A percentile compares a stretch with the other conserved stretches of the same genome.
Evolutionary conservation across 2,329 filamentous ascomycete genomes (phyloP).

Genomic region (Parascedosporium putredinis): DNA sequence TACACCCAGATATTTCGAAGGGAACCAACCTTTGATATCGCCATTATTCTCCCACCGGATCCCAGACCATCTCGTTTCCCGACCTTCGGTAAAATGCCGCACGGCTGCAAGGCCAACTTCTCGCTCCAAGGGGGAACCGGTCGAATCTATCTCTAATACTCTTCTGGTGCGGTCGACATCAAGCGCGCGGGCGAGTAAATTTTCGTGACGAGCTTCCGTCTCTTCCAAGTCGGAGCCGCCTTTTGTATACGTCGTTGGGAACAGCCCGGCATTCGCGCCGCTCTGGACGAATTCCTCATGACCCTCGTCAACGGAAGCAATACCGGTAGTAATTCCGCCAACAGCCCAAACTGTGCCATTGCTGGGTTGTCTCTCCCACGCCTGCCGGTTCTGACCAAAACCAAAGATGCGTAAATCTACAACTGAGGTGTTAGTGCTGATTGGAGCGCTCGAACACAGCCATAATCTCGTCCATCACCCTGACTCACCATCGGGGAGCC

Average conservation of each 20-base stretch:
- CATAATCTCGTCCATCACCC: no score
- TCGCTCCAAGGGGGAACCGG: slow-evolving; percentile 18
- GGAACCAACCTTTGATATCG: slow-evolving; percentile 6
- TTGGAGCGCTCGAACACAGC: no score
- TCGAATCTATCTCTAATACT: slow-evolving; percentile 39
- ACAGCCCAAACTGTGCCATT: slow-evolving; percentile 10
- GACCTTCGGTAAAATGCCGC: slow-evolving; percentile 11
- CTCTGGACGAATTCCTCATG: slow-evolving; percentile 55
- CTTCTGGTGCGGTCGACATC: slow-evolving; percentile 62
- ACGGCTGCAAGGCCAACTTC: slow-evolving; percentile 15
- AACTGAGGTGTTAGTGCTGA: not conserved
- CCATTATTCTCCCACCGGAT: slow-evolving; percentile 24
- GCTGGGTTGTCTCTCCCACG: not conserved
- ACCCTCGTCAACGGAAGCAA: slow-evolving; percentile 48
- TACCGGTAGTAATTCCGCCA: slow-evolving; percentile 3
- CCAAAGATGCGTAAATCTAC: not conserved
- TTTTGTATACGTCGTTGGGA: slow-evolving; percentile 38
- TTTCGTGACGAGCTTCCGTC: slow-evolving; percentile 58
- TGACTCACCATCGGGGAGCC: not conserved
- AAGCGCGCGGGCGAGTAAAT: slow-evolving; percentile 68
- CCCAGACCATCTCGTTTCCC: slow-evolving; percentile 31
- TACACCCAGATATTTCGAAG: not conserved
- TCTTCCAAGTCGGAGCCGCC: slow-evolving; percentile 37
- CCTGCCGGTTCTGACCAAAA: not conserved
- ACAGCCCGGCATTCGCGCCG: slow-evolving; percentile 62